Conservation (phyloP, 2,329 filamentous ascomycete species). For the Fusarium sp. region DNA sequence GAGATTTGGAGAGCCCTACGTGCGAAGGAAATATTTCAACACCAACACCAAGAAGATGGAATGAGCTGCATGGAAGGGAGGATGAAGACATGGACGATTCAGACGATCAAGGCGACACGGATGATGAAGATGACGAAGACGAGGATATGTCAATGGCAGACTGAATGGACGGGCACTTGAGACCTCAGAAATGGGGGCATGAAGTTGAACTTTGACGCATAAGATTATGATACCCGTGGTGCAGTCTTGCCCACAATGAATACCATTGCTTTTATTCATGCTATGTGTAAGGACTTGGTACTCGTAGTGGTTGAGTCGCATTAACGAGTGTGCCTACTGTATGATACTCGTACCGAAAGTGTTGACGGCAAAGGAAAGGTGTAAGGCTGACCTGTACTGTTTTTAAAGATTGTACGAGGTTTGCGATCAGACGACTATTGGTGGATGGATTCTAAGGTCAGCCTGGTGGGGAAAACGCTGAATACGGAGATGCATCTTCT, state of each 20-base stretch:
- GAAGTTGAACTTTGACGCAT: slow-evolving; percentile 17
- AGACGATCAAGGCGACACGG: slow-evolving; percentile 42
- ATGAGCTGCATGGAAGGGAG: slow-evolving; percentile 45
- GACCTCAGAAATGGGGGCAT: background rate
- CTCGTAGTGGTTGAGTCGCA: background rate
- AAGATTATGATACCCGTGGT: slow-evolving; percentile 43
- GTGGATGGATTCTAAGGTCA: background rate
- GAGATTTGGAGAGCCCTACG: slow-evolving; percentile 19
- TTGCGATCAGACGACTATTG: slow-evolving; percentile 23
- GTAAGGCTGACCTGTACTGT: slow-evolving; percentile 8
- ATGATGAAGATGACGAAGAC: slow-evolving; percentile 45
- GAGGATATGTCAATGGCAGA: slow-evolving; percentile 45
- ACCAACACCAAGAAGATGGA: slow-evolving; percentile 51
- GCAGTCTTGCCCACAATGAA: slow-evolving; percentile 20
- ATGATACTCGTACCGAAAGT: no score
- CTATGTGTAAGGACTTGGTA: background rate
- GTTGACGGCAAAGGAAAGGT: slow-evolving; percentile 6
- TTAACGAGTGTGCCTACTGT: background rate
- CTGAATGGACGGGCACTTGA: background rate
- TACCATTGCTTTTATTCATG: slow-evolving; percentile 1
- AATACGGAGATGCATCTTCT: background rate
- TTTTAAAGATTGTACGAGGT: slow-evolving; percentile 15
- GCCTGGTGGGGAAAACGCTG: background rate
- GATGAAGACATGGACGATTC: slow-evolving; percentile 43
- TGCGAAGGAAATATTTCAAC: slow-evolving; percentile 44